A percentile compares a stretch with the other conserved stretches of the same genome.
Evolutionary conservation across 495 filamentous ascomycete genomes (phyloP).

Genomic region (Amniculicola lignicola): DNA sequence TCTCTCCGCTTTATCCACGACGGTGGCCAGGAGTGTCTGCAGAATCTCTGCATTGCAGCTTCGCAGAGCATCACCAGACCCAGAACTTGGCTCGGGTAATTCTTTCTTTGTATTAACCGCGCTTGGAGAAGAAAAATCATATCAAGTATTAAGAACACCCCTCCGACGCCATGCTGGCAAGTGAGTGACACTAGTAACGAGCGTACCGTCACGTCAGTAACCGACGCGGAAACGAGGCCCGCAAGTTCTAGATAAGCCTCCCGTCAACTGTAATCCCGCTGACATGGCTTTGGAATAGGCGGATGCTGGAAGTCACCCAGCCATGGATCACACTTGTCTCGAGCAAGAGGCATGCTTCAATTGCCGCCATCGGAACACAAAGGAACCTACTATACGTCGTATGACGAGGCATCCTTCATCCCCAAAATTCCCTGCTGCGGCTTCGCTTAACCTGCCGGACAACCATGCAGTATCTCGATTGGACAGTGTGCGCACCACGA

Average conservation of each 20-base stretch:
- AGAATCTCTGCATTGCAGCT: slow-evolving; percentile 1
- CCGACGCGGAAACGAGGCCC: slow-evolving; percentile 3
- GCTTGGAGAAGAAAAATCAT: slow-evolving; percentile 14
- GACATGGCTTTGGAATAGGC: slow-evolving; percentile 34
- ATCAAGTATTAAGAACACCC: slow-evolving; percentile 9
- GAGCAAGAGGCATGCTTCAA: neutral
- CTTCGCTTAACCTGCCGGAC: too few relatives aligned
- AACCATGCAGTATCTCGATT: too few relatives aligned
- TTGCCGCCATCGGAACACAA: neutral
- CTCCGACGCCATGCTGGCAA: neutral
- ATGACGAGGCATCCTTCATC: too few relatives aligned
- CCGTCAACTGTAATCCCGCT: slow-evolving; percentile 22
- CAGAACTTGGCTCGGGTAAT: slow-evolving; percentile 19
- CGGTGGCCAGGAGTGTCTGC: slow-evolving; percentile 1
- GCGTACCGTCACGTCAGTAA: slow-evolving; percentile 17
- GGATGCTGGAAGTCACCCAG: slow-evolving; percentile 5
- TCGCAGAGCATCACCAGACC: neutral
- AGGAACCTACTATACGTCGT: too few relatives aligned
- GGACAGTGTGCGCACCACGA: too few relatives aligned
- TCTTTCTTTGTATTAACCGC: slow-evolving; percentile 17
- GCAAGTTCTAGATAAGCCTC: slow-evolving; percentile 20
- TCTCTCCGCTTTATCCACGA: slow-evolving; percentile 5
- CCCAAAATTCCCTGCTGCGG: too few relatives aligned
- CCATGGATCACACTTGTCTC: neutral
- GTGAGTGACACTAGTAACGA: neutral